These are phyloP conservation scores for Candida easanensis DNA, from an alignment of 805 yeast genomes.

Conservation along the genomic window DNA sequence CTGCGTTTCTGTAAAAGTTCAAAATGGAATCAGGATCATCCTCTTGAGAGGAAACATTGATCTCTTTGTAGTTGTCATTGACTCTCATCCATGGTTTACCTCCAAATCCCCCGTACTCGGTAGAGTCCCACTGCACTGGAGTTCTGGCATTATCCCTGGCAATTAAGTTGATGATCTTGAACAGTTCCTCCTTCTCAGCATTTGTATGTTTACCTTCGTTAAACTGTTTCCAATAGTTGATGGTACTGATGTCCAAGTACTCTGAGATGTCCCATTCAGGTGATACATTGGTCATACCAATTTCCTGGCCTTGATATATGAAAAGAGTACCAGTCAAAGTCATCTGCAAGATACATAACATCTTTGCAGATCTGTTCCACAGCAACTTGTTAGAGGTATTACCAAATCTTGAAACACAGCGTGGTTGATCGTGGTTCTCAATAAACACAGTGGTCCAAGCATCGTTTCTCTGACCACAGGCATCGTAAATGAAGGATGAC, in stretches of 20 bases:
- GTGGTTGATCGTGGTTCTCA: conserved; percentile 58
- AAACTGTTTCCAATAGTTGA: conserved; percentile 39
- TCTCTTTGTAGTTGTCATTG: conserved; percentile 46
- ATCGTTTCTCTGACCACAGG: conserved; percentile 33
- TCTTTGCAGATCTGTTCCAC: conserved; percentile 35
- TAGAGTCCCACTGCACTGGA: conserved; percentile 53
- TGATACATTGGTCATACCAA: conserved; percentile 49
- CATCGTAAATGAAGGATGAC: conserved; percentile 39
- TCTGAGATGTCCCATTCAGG: conserved; percentile 45
- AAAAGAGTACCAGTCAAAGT: conserved; percentile 53
- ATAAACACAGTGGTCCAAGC: conserved; percentile 55
- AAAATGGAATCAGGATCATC: conserved; percentile 44
- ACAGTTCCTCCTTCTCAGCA: conserved; percentile 28
- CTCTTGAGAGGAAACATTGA: conserved; percentile 46
- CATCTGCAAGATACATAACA: conserved; percentile 43
- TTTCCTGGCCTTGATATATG: conserved; percentile 61
- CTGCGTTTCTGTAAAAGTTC: conserved; percentile 43
- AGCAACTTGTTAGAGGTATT: too few relatives aligned
- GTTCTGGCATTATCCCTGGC: conserved; percentile 56
- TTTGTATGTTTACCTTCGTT: conserved; percentile 26
- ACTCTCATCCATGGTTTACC: conserved; percentile 53
- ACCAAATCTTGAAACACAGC: conserved; percentile 50
- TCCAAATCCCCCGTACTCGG: conserved; percentile 46
- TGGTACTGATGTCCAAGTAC: conserved; percentile 48
- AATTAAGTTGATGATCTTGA: conserved; percentile 35